A percentile compares a stretch with the other conserved stretches of the same genome.
Conservation (phyloP, 2,329 filamentous ascomycete species). For the Fusarium austroafricanum region DNA sequence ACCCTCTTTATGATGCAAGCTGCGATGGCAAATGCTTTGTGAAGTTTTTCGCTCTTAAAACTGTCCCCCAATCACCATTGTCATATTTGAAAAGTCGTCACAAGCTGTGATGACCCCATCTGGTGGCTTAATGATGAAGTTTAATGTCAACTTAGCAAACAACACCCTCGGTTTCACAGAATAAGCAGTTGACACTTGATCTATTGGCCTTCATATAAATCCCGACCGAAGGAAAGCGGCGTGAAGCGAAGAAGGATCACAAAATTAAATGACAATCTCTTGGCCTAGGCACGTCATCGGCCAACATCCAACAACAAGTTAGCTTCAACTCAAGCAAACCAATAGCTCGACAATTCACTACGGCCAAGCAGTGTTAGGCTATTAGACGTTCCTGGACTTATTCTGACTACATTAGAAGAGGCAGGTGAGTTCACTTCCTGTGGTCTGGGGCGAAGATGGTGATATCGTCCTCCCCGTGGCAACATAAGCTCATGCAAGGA, state of each 20-base stretch:
- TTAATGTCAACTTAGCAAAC: conserved; percentile 2
- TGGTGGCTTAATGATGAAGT: conserved; percentile 23
- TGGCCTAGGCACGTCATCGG: conserved; percentile 36
- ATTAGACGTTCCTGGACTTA: conserved; percentile 5
- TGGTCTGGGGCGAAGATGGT: conserved; percentile 8
- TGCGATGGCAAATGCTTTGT: not conserved
- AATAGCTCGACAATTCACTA: conserved; percentile 1
- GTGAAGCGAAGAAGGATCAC: conserved; percentile 5
- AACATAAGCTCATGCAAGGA: conserved; percentile 1
- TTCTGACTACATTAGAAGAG: conserved; percentile 11
- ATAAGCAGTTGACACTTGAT: not conserved
- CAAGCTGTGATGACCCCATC: conserved; percentile 12
- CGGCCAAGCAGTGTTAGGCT: conserved; percentile 22
- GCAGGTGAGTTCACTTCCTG: conserved; percentile 36
- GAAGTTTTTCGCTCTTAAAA: too few species aligned
- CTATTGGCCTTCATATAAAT: not conserved
- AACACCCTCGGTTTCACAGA: not conserved
- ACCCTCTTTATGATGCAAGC: not conserved
- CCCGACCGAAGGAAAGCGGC: conserved; percentile 12
- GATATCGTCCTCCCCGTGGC: conserved; percentile 1
- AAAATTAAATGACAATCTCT: conserved; percentile 4
- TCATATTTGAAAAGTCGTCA: not conserved
- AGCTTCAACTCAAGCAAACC: conserved; percentile 4
- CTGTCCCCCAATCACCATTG: too few species aligned
- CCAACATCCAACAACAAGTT: conserved; percentile 23